Evolutionary conservation across 139 green algal genomes (phyloP), one percentile per base, ranked within the genome.

Genomic region (Pseudopediastrum boryanum): DNA sequence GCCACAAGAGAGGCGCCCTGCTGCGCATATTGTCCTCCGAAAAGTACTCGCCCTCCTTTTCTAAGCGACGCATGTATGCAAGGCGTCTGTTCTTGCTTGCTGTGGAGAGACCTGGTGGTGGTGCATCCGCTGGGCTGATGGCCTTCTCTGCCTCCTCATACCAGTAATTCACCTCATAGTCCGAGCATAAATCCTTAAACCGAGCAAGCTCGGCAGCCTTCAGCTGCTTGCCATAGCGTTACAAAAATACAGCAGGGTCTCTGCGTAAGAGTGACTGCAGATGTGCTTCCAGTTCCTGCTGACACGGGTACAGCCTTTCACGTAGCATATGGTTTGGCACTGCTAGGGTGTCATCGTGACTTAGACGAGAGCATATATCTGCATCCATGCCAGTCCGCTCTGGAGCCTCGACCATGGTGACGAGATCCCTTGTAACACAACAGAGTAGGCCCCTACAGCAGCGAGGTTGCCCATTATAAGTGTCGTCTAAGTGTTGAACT

Each of bases 1-100:
- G 88, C 70, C 94, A 87, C 9, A 96, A 75, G 63, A 89, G 82
- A 4, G 92, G 92, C 62, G 82, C 83, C 2, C 92, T 82, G 27
- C 83, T 52, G 23, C 86, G 78, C 92, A 96, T 96, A 13, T 79
- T 74, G n/a, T 87, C 82, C 12, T 92, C 85, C 16, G 65, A 84
- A 39, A 96, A 96, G 62, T 89, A 96, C n/a, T 86, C 82, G 4
- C 86, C 89, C 2, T 81, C 77, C 0, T 81, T 66, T 2, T 77
- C 50, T 31, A 93, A 61, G 4, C 82, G 54, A 6, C 85, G 75
- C 85, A 96, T 93, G 50, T 83, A 71, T 2, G 92, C 92, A 3
- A 96, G 80, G 12, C 92, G 85, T 38, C 92, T 65, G 79, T 96
- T 96, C 64, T 87, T 54, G 70, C 35, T 66, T 7, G 54, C 58